Evolutionary conservation across 805 yeast genomes (phyloP).

Genomic region (Yamadazyma philogaea): DNA sequence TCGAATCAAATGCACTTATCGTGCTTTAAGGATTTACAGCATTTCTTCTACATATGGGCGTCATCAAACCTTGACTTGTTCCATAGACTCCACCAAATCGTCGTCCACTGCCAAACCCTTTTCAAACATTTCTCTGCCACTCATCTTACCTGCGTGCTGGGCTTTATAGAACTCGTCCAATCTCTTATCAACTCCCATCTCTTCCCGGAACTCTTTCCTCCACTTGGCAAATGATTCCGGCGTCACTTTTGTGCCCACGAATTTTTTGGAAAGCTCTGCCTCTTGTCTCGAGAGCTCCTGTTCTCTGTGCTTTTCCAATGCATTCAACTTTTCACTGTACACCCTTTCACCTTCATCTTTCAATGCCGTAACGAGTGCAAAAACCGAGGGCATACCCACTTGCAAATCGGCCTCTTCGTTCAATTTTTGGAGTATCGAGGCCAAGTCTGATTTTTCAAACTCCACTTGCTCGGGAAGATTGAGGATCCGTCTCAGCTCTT

Average conservation of each 20-base stretch:
- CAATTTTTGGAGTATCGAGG: slow-evolving; percentile 36
- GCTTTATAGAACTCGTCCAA: slow-evolving; percentile 47
- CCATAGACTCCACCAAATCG: slow-evolving; percentile 15
- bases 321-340: slow-evolving; percentile 47
- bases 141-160: slow-evolving; percentile 73
- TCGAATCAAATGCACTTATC: no score
- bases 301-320: slow-evolving; percentile 42
- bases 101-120: slow-evolving; percentile 77
- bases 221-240: slow-evolving; percentile 67
- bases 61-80: not conserved
- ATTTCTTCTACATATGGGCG: no score
- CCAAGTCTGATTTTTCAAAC: slow-evolving; percentile 49
- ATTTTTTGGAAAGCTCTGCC: slow-evolving; percentile 82
- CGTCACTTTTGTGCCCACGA: slow-evolving; percentile 88
- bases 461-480: slow-evolving; percentile 57
- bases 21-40: no score
- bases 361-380: slow-evolving; percentile 69
- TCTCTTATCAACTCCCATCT: slow-evolving; percentile 64
- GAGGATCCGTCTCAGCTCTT: slow-evolving; percentile 42
- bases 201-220: slow-evolving; percentile 70
- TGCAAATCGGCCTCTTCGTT: slow-evolving; percentile 68
- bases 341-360: slow-evolving; percentile 78
- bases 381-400: slow-evolving; percentile 88
- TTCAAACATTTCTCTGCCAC: slow-evolving; percentile 89
- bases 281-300: slow-evolving; percentile 61